These are phyloP conservation scores for Ascocoryne sarcoides DNA, from an alignment of 2,329 filamentous ascomycete species.

Conservation along the genomic window DNA sequence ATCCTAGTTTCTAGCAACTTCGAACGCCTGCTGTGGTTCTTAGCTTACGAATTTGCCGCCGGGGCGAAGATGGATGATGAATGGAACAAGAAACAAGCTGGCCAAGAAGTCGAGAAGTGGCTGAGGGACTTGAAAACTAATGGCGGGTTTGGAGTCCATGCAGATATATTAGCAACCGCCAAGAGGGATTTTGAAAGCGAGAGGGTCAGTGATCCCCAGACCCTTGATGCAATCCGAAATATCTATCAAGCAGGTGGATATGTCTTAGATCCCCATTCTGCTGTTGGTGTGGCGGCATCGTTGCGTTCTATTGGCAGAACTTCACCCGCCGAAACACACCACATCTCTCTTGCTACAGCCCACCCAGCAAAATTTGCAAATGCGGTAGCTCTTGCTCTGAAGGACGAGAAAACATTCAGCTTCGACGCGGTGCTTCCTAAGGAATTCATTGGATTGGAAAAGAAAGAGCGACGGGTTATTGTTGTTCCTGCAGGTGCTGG, in stretches of 20 bases:
- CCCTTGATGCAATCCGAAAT: conserved; percentile 54
- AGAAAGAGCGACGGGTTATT: conserved; percentile 65
- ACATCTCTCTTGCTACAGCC: conserved; percentile 84
- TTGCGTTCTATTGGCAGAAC: conserved; percentile 55
- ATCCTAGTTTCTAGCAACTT: conserved; percentile 96
- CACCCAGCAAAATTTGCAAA: conserved; percentile 92
- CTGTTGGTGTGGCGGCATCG: conserved; percentile 75
- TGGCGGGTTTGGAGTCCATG: conserved; percentile 75
- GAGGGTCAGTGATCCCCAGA: conserved; percentile 57
- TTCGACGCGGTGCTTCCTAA: conserved; percentile 71
- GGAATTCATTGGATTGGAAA: conserved; percentile 73
- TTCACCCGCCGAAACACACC: conserved; percentile 38
- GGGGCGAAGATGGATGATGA: conserved; percentile 52
- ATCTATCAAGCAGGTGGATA: conserved; percentile 55
- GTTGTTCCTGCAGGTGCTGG: conserved; percentile 53
- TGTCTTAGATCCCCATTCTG: conserved; percentile 86
- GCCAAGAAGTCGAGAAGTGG: conserved; percentile 72
- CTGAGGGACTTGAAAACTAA: conserved; percentile 69
- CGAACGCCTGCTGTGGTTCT: conserved; percentile 88
- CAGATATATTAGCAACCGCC: conserved; percentile 62
- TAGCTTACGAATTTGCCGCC: conserved; percentile 64
- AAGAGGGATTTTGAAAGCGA: conserved; percentile 75
- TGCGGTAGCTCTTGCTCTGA: conserved; percentile 73
- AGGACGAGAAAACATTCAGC: conserved; percentile 60
- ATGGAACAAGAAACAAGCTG: conserved; percentile 60